Base-by-base conservation (phyloP, 139 green algal genomes). In the Micromonas commoda region DNA sequence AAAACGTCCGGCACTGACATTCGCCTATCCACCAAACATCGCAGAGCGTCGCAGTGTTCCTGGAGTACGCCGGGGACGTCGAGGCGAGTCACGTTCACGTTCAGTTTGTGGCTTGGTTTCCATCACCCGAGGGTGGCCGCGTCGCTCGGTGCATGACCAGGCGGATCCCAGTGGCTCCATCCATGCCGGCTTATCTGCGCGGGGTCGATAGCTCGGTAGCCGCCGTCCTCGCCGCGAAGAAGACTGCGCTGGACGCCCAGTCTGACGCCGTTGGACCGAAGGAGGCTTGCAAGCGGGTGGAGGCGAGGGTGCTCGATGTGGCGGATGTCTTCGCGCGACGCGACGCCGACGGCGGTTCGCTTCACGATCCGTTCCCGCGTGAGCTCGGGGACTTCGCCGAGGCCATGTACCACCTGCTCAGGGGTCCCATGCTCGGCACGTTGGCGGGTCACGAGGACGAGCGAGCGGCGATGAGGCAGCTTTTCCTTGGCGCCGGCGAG, bases 151-250 rank as follows among this genome's bases (percentile, higher is more conserved):
- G 9, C 45, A 16, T 57, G 45, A 23, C 45, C 9, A 57, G 9
- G 9, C 45, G 45, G 45, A 57, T 57, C 16, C 45, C 45, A 57
- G 16, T 16, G 9, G 45, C 16, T 16, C 45, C 9, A 9, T 23
- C 45, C 9, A 57, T 23, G 20, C 53, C 54, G 61, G 67, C 38
- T 35, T 87, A 84, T 37, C 51, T 88, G 32, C 3, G n/a, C 6
- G 60, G 39, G 19, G 76, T 89, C 29, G 63, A 86, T 66, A 34
- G 63, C 31, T 26, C 63, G 3, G 34, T 54, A 13, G 82, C 84
- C 31, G 86, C 78, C 1, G 60, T 84, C 69, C 78, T 89, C 37
- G 78, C 84, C 20, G 86, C 76, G 35, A 89, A 89, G 81, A 53
- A 64, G 0, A 73, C 78, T 29, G 38, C 88, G 34, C 67, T 80